Conservation (phyloP, 2,329 filamentous ascomycete species). For the Alternaria viburni region DNA sequence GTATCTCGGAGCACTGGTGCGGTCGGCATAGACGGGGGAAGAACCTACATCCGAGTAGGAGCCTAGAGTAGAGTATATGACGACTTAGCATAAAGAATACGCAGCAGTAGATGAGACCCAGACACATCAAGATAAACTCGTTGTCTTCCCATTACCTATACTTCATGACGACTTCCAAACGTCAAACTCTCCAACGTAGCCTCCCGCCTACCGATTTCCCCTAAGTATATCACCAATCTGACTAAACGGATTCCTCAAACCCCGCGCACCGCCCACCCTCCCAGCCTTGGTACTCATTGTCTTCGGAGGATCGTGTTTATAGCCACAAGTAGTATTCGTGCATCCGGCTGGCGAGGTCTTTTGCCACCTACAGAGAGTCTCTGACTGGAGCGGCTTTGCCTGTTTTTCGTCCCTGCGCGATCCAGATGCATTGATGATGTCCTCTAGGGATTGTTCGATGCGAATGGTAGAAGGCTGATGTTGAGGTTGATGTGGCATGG, state of each 20-base stretch:
- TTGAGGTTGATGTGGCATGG: not conserved
- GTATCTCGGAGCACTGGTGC: not conserved
- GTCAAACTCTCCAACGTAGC: not conserved
- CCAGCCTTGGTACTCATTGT: not conserved
- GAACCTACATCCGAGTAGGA: not conserved
- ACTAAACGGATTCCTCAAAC: not conserved
- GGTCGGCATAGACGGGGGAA: not conserved
- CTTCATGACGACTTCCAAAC: not conserved
- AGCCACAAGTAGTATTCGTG: not conserved
- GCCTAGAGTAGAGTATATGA: not conserved
- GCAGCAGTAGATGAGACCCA: not conserved
- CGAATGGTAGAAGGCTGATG: not conserved
- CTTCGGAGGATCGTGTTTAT: not conserved
- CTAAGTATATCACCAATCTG: not conserved
- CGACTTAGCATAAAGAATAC: too few relatives aligned
- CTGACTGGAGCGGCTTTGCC: not conserved
- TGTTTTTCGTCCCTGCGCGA: not conserved
- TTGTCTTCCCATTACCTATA: not conserved
- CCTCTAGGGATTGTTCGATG: not conserved
- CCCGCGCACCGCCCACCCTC: fast-evolving
- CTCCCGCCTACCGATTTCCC: not conserved
- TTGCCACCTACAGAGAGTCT: not conserved
- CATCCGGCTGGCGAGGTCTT: not conserved
- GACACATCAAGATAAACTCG: too few relatives aligned
- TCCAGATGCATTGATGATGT: not conserved